Evolutionary conservation across 2,329 filamentous ascomycete species (phyloP).

Genomic region (Pseudogymnoascus sp.): DNA sequence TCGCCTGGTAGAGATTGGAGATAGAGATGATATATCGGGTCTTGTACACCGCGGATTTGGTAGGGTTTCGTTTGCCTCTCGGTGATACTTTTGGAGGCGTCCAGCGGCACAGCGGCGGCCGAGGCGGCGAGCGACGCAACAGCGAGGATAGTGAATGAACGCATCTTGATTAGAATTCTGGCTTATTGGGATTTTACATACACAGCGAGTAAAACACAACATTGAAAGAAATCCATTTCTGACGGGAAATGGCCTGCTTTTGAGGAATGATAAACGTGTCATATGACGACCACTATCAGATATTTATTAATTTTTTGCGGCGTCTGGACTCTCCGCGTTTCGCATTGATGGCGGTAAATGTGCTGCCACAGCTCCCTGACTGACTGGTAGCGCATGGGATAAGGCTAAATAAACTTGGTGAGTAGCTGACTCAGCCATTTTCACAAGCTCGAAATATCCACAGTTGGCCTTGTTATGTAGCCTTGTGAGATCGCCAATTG

Average conservation of each 20-base stretch:
- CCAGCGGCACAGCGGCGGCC: not conserved
- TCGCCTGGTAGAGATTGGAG: slow-evolving; percentile 33
- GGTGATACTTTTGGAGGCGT: not conserved
- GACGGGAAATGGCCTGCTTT: not conserved
- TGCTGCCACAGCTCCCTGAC: too few relatives aligned
- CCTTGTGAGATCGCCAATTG: not conserved
- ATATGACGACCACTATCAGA: not conserved
- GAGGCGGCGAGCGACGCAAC: not conserved
- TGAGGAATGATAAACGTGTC: not conserved
- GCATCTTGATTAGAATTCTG: not conserved
- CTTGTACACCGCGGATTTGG: slow-evolving; percentile 42
- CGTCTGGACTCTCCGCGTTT: not conserved
- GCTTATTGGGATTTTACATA: not conserved
- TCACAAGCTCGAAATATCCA: not conserved
- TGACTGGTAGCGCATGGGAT: too few relatives aligned
- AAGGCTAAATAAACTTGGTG: not conserved
- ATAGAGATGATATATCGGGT: slow-evolving; percentile 46
- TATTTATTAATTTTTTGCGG: not conserved
- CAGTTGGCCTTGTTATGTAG: not conserved
- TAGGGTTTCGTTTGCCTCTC: slow-evolving; percentile 27
- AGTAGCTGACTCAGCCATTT: not conserved
- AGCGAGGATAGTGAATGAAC: not conserved
- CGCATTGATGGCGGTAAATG: not conserved
- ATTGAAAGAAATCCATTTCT: not conserved
- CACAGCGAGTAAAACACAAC: not conserved